A percentile compares a stretch with the other conserved stretches of the same genome.
These are phyloP conservation scores for sunflower (Helianthus annuus) DNA, from an alignment of 129 eudicot species.

Conservation along the genomic window HanXRQr2.0-SUNRISE NC_035439.2:112336981-112337480, in stretches of 20 bases:
- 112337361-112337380: conserved; percentile 92
- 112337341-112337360: conserved; percentile 71
- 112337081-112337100: conserved; percentile 32
- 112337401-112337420: conserved; percentile 18
- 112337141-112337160: conserved; percentile 36
- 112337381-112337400: conserved; percentile 84
- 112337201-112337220: conserved; percentile 40
- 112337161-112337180: conserved; percentile 78
- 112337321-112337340: conserved; percentile 86
- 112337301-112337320: conserved; percentile 33
- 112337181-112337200: conserved; percentile 64
- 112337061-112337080: conserved; percentile 52
- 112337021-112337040: conserved; percentile 23
- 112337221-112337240: neutral
- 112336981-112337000: conserved; percentile 11
- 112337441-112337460: conserved; percentile 48
- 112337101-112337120: conserved; percentile 27
- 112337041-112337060: conserved; percentile 93
- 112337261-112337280: conserved; percentile 58
- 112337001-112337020: neutral
- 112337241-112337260: neutral
- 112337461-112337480: neutral
- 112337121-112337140: conserved; percentile 35
- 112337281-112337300: conserved; percentile 43
- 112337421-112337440: conserved; percentile 34